These are phyloP conservation scores for Mycosphaerella arachidis DNA, from an alignment of 2,329 filamentous ascomycete species.

Conservation along the genomic window DNA sequence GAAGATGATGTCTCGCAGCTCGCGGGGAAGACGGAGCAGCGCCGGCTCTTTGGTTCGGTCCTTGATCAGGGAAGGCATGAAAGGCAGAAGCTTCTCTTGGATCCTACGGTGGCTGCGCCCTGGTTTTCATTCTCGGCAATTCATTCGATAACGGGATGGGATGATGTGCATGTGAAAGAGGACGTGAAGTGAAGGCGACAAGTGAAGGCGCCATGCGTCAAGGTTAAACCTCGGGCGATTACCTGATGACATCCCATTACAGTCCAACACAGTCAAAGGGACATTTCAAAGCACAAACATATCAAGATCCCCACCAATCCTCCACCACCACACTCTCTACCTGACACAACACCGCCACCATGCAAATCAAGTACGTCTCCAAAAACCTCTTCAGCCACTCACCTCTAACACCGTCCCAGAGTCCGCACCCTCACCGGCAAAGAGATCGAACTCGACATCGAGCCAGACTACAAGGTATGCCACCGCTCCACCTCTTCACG, in stretches of 20 bases:
- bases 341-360: constrained; percentile 8
- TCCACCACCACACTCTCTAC: background rate
- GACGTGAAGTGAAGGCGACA: background rate
- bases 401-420: constrained; percentile 47
- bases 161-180: background rate
- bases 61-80: background rate
- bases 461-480: constrained; percentile 81
- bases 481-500: background rate
- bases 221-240: background rate
- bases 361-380: constrained; percentile 32
- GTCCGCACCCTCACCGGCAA: constrained; percentile 97
- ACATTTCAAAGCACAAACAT: background rate
- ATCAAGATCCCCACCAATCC: background rate
- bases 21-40: background rate
- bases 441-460: constrained; percentile 98
- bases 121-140: background rate
- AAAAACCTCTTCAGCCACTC: background rate
- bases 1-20: background rate
- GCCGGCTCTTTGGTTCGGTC: background rate
- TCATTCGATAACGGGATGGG: background rate
- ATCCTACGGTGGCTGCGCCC: background rate
- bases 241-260: background rate
- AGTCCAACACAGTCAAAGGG: background rate
- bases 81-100: background rate
- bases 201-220: background rate